A percentile compares a stretch with the other conserved stretches of the same genome.
Evolutionary conservation across 2,329 filamentous ascomycete species (phyloP).

Genomic region (Blastomyces silverae): DNA sequence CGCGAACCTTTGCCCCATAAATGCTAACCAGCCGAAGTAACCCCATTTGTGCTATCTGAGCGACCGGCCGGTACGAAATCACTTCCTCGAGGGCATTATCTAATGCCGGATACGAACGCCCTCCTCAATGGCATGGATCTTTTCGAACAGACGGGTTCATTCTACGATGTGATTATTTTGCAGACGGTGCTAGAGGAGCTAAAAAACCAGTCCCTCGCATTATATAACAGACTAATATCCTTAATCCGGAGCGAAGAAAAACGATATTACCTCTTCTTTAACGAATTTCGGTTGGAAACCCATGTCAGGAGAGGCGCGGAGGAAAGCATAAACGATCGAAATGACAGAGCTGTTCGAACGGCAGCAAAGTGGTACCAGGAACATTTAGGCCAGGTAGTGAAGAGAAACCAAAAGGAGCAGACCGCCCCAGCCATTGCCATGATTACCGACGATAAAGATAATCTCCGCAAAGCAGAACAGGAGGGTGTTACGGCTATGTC

Average conservation of each 20-base stretch:
- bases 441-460: slow-evolving; percentile 87
- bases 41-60: slow-evolving; percentile 81
- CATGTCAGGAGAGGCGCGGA: slow-evolving; percentile 66
- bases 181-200: slow-evolving; percentile 96
- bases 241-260: slow-evolving; percentile 95
- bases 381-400: slow-evolving; percentile 61
- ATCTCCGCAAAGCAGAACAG: slow-evolving; percentile 69
- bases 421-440: slow-evolving; percentile 74
- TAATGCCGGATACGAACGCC: slow-evolving; percentile 93
- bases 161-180: slow-evolving; percentile 93
- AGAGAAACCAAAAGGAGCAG: slow-evolving; percentile 48
- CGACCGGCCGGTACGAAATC: slow-evolving; percentile 74
- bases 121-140: slow-evolving; percentile 94
- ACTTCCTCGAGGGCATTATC: slow-evolving; percentile 83
- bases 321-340: slow-evolving; percentile 92
- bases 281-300: slow-evolving; percentile 92
- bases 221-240: slow-evolving; percentile 87
- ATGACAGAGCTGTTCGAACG: slow-evolving; percentile 81
- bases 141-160: slow-evolving; percentile 84
- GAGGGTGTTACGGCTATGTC: slow-evolving; percentile 66
- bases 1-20: background rate
- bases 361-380: slow-evolving; percentile 86
- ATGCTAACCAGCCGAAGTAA: slow-evolving; percentile 45
- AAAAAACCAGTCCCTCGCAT: slow-evolving; percentile 82
- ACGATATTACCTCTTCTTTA: slow-evolving; percentile 98